phyloP scores from a whole-genome alignment of 306 rosid species.

The Prunus fruticosa region DNA sequence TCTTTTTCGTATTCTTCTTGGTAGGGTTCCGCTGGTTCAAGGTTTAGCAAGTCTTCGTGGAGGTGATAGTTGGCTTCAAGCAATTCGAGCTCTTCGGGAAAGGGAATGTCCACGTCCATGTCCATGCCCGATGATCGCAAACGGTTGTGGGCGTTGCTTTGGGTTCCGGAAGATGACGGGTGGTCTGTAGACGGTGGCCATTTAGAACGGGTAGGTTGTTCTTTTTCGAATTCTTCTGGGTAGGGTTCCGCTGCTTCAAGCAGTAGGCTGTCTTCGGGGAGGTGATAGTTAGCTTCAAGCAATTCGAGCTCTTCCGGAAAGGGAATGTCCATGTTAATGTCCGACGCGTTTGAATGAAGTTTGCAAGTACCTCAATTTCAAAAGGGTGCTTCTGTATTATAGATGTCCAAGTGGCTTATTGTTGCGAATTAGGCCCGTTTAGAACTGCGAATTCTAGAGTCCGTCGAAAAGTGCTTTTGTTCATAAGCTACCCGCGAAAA shows the following conservation, averaged over 20 bases:
- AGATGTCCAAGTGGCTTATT: too few species aligned
- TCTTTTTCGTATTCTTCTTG: slow-evolving; percentile 31
- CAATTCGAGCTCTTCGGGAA: slow-evolving; percentile 79
- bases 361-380: neutral
- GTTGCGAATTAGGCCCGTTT: too few species aligned
- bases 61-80: slow-evolving; percentile 58
- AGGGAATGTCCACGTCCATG: slow-evolving; percentile 70
- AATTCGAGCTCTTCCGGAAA: slow-evolving; percentile 81
- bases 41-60: slow-evolving; percentile 39
- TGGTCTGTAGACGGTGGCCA: slow-evolving; percentile 26
- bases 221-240: slow-evolving; percentile 28
- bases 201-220: slow-evolving; percentile 3
- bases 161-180: slow-evolving; percentile 14
- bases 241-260: slow-evolving; percentile 39
- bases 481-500: too few species aligned
- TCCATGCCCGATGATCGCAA: slow-evolving; percentile 46
- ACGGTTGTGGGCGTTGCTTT: slow-evolving; percentile 53
- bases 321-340: slow-evolving; percentile 67
- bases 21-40: slow-evolving; percentile 40
- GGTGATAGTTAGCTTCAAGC: slow-evolving; percentile 61
- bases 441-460: too few species aligned
- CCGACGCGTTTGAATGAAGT: slow-evolving; percentile 12
- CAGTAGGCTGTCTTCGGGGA: slow-evolving; percentile 39
- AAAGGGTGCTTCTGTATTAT: too few species aligned
- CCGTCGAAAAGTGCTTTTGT: too few species aligned